A percentile compares a stretch with the other conserved stretches of the same genome.
phyloP scores from a whole-genome alignment of 1,284 basidiomycete genomes.

The Boletus semigastroideus region DNA sequence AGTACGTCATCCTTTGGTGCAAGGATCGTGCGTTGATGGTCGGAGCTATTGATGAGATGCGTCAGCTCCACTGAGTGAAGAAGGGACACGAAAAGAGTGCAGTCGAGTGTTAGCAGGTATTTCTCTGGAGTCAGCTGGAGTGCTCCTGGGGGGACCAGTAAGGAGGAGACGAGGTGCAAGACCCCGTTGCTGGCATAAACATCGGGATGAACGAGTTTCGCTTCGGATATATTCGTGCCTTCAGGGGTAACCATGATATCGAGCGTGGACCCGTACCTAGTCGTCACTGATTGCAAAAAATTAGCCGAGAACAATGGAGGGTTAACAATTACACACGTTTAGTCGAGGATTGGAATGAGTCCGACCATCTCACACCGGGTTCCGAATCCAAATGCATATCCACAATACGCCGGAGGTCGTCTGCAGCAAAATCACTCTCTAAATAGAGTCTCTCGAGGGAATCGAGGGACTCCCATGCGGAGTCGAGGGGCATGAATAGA shows the following conservation, averaged over 20 bases:
- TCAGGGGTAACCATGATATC: constrained; percentile 54
- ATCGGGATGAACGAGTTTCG: constrained; percentile 68
- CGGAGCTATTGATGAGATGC: constrained; percentile 75
- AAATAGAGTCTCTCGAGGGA: constrained; percentile 79
- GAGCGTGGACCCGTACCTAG: constrained; percentile 68
- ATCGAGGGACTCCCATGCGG: constrained; percentile 70
- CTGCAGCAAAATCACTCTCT: constrained; percentile 79
- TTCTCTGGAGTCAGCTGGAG: constrained; percentile 91
- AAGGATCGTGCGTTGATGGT: constrained; percentile 76
- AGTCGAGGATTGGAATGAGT: constrained; percentile 52
- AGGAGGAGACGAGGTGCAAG: constrained; percentile 82
- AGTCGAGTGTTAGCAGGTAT: constrained; percentile 86
- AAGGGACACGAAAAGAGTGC: constrained; percentile 86
- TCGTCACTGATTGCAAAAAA: constrained; percentile 53
- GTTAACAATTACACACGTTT: constrained; percentile 47
- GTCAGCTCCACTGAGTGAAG: constrained; percentile 81
- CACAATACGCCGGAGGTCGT: constrained; percentile 77
- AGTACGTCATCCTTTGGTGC: constrained; percentile 90
- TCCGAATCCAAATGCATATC: constrained; percentile 70
- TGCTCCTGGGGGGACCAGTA: constrained; percentile 77
- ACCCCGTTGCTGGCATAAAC: constrained; percentile 96
- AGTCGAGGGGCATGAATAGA: constrained; percentile 85
- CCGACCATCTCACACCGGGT: constrained; percentile 62
- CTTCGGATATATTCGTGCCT: constrained; percentile 62
- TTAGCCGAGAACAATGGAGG: constrained; percentile 13